Percentiles rank a stretch among this genome's conserved stretches.
These are phyloP conservation scores for Amanita fuliginea DNA, from an alignment of 768 basidiomycete genomes.

Conservation along the genomic window DNA sequence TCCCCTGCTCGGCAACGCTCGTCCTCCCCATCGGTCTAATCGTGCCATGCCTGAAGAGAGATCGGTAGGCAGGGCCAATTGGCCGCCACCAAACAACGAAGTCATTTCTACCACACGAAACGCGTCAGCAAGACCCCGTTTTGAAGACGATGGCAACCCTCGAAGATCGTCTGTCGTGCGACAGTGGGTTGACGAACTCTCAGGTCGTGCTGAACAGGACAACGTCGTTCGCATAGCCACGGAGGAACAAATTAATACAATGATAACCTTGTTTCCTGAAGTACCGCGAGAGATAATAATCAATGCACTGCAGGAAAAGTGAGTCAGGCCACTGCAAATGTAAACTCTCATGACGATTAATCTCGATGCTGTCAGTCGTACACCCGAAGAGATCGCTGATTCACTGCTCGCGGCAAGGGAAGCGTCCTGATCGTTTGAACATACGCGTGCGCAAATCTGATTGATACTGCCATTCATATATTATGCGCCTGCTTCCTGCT, in stretches of 20 bases:
- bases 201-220: slow-evolving; percentile 46
- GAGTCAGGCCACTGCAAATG: slow-evolving; percentile 12
- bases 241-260: slow-evolving; percentile 64
- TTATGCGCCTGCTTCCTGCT: slow-evolving; percentile 20
- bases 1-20: slow-evolving; percentile 58
- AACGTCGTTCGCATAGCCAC: slow-evolving; percentile 56
- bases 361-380: slow-evolving; percentile 35
- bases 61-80: slow-evolving; percentile 10
- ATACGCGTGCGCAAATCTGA: not conserved
- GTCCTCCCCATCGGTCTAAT: slow-evolving; percentile 54
- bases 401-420: slow-evolving; percentile 35
- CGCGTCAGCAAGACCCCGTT: slow-evolving; percentile 14
- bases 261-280: slow-evolving; percentile 80
- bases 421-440: not conserved
- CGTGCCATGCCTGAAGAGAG: slow-evolving; percentile 61
- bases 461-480: not conserved
- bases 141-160: slow-evolving; percentile 11
- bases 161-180: slow-evolving; percentile 44
- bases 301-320: slow-evolving; percentile 77
- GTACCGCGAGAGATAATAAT: slow-evolving; percentile 62
- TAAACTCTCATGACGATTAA: slow-evolving; percentile 5
- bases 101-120: slow-evolving; percentile 51
- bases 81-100: slow-evolving; percentile 36
- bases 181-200: slow-evolving; percentile 75
- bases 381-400: slow-evolving; percentile 76